phyloP scores from a whole-genome alignment of 2,329 filamentous ascomycete species.

The Talaromyces amestolkiae region DNA sequence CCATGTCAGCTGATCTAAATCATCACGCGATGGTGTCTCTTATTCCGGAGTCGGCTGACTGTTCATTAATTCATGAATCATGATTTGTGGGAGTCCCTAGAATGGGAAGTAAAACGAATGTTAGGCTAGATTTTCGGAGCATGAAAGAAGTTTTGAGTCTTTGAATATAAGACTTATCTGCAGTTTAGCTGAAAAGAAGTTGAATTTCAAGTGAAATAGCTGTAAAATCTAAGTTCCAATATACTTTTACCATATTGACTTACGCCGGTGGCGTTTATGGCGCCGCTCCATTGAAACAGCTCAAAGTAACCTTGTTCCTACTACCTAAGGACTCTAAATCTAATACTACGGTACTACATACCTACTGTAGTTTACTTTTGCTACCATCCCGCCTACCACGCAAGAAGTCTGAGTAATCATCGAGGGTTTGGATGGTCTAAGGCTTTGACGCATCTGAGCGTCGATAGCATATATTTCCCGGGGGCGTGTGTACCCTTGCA shows the following conservation, averaged over 20 bases:
- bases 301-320: conserved; percentile 8
- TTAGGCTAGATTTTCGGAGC: neutral
- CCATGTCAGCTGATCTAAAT: neutral
- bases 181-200: neutral
- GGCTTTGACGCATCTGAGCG: neutral
- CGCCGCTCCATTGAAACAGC: conserved; percentile 21
- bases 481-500: neutral
- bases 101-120: neutral
- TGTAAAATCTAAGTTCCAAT: neutral
- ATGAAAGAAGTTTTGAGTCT: neutral
- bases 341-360: no score
- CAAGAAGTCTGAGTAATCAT: neutral
- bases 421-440: neutral
- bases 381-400: neutral
- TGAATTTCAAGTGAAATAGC: neutral
- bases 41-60: neutral
- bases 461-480: neutral
- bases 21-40: neutral
- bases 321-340: neutral
- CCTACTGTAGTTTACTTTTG: no score
- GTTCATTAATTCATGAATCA: neutral
- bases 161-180: neutral
- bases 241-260: neutral
- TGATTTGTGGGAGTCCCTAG: neutral
- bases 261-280: neutral